Evolutionary conservation across 176 grass and related monocot genomes (phyloP), one percentile per base, ranked within the genome.

Genomic region (Zoysia pacifica): DNA sequence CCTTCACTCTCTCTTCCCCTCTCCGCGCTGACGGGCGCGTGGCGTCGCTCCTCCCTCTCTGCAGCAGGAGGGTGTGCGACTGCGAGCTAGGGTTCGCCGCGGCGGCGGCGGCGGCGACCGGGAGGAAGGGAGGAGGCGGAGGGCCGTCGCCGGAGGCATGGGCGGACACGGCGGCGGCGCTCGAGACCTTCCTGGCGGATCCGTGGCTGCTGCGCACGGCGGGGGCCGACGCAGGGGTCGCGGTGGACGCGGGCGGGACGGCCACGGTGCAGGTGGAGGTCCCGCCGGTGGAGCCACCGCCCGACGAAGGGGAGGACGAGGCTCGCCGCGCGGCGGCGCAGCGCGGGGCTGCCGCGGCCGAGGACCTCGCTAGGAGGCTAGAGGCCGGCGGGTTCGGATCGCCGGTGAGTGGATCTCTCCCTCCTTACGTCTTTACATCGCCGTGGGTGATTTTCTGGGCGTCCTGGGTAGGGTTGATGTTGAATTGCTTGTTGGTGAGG

Each of bases 21-120:
- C 28, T 28, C 28, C 28, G 19, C 70, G 19, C 69, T 74, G 28
- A 28, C 28, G 28, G 28, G 28, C 51, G 49, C 15, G 8, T 6
- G 48, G 37, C 28, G 28, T 28, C 28, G 28, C 28, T 28, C 28
- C 2, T 63, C 12, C 69, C 2, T 67, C 11, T 37, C 56, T 45
- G 86, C 86, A 94, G 92, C 74, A 85, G 92, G 69, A 67, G 89
- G 86, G 82, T 94, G 66, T 94, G 92, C 86, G 86, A 91, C 59
- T 94, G 92, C 86, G 92, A 91, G 77, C 89, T 94, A 70, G 92
- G 92, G 84, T 91, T 91, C 48, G 81, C 63, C 4, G 59, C 59
- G n/a, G 77, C 47, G 36, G 43, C 69, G 53, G 51, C 61, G 62
- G 63, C 51, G 53, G 41, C 28, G 28, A 28, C 28, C 28, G 28